phyloP scores from a whole-genome alignment of 331 rosid genomes.

The Cucumis variabilis region DNA sequence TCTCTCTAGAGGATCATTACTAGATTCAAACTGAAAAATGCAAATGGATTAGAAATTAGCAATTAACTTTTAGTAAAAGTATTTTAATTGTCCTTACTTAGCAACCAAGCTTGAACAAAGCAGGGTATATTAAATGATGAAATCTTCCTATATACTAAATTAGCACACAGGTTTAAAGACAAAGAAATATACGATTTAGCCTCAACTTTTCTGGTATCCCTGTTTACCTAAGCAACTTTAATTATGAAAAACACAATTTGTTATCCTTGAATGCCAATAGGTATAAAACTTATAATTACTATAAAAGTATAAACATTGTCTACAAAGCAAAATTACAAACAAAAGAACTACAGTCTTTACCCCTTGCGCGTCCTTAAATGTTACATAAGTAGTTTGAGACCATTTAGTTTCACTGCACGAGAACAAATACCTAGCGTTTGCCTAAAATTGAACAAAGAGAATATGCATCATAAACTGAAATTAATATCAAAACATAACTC shows the following conservation, averaged over 20 bases:
- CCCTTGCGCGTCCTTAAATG: conserved; percentile 90
- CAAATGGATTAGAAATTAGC: conserved; percentile 25
- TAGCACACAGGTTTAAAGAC: no score
- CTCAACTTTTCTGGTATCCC: neutral
- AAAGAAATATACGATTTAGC: neutral
- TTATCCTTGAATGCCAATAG: no score
- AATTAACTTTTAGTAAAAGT: neutral
- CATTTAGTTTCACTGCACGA: no score
- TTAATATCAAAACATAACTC: no score
- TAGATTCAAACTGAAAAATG: conserved; percentile 67
- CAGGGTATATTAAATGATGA: no score
- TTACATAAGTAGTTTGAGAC: conserved; percentile 85
- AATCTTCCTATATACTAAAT: no score
- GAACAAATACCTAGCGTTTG: no score
- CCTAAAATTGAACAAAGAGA: no score
- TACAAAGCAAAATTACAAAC: conserved; percentile 59
- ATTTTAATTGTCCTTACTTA: no score
- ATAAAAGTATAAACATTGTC: neutral
- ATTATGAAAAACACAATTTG: neutral
- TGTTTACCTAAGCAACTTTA: neutral
- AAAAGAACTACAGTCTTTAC: conserved; percentile 93
- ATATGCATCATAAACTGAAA: no score
- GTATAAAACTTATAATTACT: no score
- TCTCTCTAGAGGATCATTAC: conserved; percentile 90
- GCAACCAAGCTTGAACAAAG: no score